Conservation (phyloP, 139 green algal species). For the Chlorella sorokiniana region DNA sequence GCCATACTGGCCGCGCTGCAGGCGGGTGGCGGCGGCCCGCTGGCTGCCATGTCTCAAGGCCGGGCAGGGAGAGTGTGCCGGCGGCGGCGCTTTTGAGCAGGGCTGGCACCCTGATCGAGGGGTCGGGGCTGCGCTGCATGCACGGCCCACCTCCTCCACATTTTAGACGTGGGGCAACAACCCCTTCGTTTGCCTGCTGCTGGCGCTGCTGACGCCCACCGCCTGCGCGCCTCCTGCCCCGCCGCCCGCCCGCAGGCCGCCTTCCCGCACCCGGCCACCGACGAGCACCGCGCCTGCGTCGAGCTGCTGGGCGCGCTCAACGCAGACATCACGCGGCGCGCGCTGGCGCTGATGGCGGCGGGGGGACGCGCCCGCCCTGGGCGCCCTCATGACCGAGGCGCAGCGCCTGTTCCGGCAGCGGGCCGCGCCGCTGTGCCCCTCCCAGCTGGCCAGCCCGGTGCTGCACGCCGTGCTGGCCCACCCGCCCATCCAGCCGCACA, state of each 20-base stretch:
- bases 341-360: slow-evolving; percentile 46
- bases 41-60: neutral
- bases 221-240: no score
- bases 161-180: no score
- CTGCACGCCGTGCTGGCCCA: slow-evolving; percentile 66
- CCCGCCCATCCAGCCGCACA: slow-evolving; percentile 48
- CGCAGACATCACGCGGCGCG: slow-evolving; percentile 36
- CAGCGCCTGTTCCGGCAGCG: slow-evolving; percentile 64
- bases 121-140: no score
- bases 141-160: no score
- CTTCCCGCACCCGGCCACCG: slow-evolving; percentile 46
- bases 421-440: slow-evolving; percentile 61
- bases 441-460: slow-evolving; percentile 64
- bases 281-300: slow-evolving; percentile 44
- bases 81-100: no score
- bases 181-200: no score
- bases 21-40: neutral
- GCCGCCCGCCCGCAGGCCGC: no score
- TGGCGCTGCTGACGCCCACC: no score
- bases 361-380: slow-evolving; percentile 52
- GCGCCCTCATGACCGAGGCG: slow-evolving; percentile 60
- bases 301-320: slow-evolving; percentile 63
- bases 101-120: no score
- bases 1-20: slow-evolving; percentile 70
- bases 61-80: neutral